A percentile compares a stretch with the other conserved stretches of the same genome.
Evolutionary conservation across 1,284 basidiomycete genomes (phyloP).

Genomic region (Wolfiporia cocos): DNA sequence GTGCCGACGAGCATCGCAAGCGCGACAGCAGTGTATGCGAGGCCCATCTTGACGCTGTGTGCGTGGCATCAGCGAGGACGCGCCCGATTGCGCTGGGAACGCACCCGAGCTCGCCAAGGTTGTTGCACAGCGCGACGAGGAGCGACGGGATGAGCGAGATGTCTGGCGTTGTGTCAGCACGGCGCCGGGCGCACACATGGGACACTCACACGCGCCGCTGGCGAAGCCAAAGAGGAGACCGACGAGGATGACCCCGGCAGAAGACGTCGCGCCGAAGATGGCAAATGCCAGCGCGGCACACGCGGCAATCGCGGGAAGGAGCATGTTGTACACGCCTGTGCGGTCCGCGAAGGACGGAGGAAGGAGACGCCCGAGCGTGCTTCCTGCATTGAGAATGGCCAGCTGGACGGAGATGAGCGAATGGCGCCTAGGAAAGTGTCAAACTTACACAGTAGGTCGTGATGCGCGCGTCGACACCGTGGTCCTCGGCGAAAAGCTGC

Average conservation of each 20-base stretch:
- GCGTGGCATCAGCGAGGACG: neutral
- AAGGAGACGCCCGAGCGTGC: conserved; percentile 40
- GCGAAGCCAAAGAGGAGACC: conserved; percentile 43
- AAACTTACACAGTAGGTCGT: conserved; percentile 44
- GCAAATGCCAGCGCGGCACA: conserved; percentile 36
- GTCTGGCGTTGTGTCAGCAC: conserved; percentile 25
- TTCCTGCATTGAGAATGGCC: conserved; percentile 42
- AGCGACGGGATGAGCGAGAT: conserved; percentile 44
- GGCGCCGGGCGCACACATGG: neutral
- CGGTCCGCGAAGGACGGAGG: conserved; percentile 43
- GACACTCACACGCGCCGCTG: conserved; percentile 39
- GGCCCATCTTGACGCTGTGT: conserved; percentile 42
- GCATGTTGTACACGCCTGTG: conserved; percentile 30
- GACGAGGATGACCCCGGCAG: conserved; percentile 34
- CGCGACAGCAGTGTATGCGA: conserved; percentile 44
- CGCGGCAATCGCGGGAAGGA: conserved; percentile 31
- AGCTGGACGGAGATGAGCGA: conserved; percentile 14
- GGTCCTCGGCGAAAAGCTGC: conserved; percentile 41
- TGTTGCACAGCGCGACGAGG: conserved; percentile 34
- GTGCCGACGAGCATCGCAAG: conserved; percentile 41
- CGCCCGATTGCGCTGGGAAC: conserved; percentile 4
- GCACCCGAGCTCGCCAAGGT: conserved; percentile 41
- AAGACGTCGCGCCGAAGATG: conserved; percentile 35
- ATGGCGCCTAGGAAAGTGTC: neutral
- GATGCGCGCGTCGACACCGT: conserved; percentile 32